Evolutionary conservation across 805 yeast genomes (phyloP).

Genomic region (Teunomyces aglyptinius): DNA sequence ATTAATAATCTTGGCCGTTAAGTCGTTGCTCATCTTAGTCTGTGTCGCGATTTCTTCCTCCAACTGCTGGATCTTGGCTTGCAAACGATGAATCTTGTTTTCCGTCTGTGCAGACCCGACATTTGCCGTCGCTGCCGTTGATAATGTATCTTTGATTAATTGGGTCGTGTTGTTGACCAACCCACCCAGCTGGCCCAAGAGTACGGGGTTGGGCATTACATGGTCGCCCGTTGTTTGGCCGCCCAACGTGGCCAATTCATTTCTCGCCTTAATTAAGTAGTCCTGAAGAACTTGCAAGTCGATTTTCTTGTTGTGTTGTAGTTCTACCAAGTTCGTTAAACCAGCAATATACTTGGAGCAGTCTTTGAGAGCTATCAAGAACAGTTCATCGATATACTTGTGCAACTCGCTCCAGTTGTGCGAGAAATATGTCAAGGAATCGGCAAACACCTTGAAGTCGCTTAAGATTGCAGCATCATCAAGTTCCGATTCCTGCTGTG

Average conservation of each 20-base stretch:
- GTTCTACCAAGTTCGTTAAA: conserved; percentile 59
- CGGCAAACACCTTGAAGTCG: conserved; percentile 38
- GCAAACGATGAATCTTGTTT: conserved; percentile 41
- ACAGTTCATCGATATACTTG: conserved; percentile 68
- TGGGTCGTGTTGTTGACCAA: conserved; percentile 43
- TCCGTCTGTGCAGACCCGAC: conserved; percentile 44
- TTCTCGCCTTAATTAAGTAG: conserved; percentile 67
- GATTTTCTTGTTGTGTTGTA: conserved; percentile 86
- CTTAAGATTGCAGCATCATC: conserved; percentile 18
- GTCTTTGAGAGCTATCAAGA: conserved; percentile 79
- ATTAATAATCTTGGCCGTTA: conserved; percentile 45
- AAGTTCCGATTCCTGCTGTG: conserved; percentile 36
- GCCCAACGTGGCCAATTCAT: conserved; percentile 51
- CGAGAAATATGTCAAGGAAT: conserved; percentile 34
- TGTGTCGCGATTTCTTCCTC: conserved; percentile 46
- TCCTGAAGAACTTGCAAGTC: conserved; percentile 86
- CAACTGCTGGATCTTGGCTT: conserved; percentile 40
- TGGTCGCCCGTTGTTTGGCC: conserved; percentile 13
- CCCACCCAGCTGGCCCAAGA: conserved; percentile 25
- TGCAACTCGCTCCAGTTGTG: conserved; percentile 43
- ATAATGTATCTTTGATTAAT: conserved; percentile 48
- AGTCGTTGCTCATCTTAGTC: conserved; percentile 43
- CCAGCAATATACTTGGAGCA: conserved; percentile 66
- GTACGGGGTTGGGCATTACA: conserved; percentile 24
- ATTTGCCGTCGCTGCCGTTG: conserved; percentile 44